These are phyloP conservation scores for Saccharomyces pastorianus DNA, from an alignment of 1,139 yeast genomes.

Conservation along the genomic window DNA sequence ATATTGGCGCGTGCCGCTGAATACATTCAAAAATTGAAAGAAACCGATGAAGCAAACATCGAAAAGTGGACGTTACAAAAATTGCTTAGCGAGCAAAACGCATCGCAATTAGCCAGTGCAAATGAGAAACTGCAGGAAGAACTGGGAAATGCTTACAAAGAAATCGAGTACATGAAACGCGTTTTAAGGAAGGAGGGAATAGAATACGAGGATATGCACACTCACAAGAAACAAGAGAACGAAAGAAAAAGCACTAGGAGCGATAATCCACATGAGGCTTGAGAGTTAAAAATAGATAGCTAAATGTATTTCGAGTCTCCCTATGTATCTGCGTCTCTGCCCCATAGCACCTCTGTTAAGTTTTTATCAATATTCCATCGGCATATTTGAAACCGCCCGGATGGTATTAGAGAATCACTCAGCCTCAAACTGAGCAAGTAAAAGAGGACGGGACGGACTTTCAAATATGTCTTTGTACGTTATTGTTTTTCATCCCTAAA, in stretches of 20 bases:
- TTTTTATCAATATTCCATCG: background rate
- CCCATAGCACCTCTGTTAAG: background rate
- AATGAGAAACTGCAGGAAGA: slow-evolving; percentile 75
- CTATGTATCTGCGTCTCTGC: background rate
- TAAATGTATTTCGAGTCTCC: background rate
- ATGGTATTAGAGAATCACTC: background rate
- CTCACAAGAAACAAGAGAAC: slow-evolving; percentile 1
- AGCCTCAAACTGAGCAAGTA: background rate
- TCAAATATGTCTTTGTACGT: background rate
- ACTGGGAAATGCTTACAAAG: slow-evolving; percentile 86
- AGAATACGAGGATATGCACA: slow-evolving; percentile 6
- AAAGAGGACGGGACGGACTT: background rate
- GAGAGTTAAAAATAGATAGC: background rate
- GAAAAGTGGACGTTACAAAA: slow-evolving; percentile 94
- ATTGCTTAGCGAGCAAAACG: slow-evolving; percentile 83
- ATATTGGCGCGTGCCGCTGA: slow-evolving; percentile 83
- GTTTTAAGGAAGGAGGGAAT: slow-evolving; percentile 15
- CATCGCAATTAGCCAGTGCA: slow-evolving; percentile 65
- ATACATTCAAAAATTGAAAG: slow-evolving; percentile 79
- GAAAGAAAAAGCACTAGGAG: background rate
- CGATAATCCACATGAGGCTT: background rate
- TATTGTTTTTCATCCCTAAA: background rate
- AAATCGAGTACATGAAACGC: slow-evolving; percentile 74
- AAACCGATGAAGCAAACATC: slow-evolving; percentile 75
- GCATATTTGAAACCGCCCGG: background rate